Evolutionary conservation across 805 yeast species (phyloP), one percentile per base, ranked within the genome.

Genomic region (Candida easanensis): DNA sequence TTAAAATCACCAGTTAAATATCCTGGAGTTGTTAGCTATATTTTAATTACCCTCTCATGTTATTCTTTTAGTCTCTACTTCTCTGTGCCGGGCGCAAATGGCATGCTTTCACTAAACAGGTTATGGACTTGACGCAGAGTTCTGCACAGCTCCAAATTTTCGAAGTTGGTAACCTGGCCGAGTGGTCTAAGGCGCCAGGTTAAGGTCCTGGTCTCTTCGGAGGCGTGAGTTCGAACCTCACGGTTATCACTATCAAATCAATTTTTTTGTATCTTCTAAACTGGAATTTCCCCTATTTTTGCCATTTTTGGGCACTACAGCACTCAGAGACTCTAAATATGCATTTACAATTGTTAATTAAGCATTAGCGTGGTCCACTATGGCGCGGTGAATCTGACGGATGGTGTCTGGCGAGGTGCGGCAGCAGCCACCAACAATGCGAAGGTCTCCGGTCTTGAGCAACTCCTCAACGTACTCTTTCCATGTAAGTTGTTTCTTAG

Each of bases 151-250:
- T n/a, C n/a, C n/a, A n/a, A n/a, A 14, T 13, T 18, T 21, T 5
- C 39, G 45, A 45, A 45, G 33, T 38, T 55, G 82, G 79, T 74
- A 76, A 73, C 70, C 76, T 77, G 82, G 82, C 81, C 81, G 81
- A 76, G 81, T 70, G 80, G 80, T 76, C 79, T 76, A 76, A 76
- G 81, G 81, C 81, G 82, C 76, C 77, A 75, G 81, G 77, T 76
- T 76, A 76, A 79, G 82, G 85, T 79, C 82, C 82, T 76, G 79
- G 78, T 80, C 84, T 80, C 85, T 80, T 68, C 84, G 84, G 85
- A 78, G 84, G 86, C 86, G 84, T 77, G 86, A 82, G 86, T 80
- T 80, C 86, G 85, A 80, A 80, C 79, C 86, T 82, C 86, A 77
- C 84, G 80, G 82, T 77, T 79, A 79, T 80, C 86, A 80, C 50